A percentile compares a stretch with the other conserved stretches of the same genome.
Evolutionary conservation across 1,139 yeast genomes (phyloP).

Genomic region (Candida sp.): DNA sequence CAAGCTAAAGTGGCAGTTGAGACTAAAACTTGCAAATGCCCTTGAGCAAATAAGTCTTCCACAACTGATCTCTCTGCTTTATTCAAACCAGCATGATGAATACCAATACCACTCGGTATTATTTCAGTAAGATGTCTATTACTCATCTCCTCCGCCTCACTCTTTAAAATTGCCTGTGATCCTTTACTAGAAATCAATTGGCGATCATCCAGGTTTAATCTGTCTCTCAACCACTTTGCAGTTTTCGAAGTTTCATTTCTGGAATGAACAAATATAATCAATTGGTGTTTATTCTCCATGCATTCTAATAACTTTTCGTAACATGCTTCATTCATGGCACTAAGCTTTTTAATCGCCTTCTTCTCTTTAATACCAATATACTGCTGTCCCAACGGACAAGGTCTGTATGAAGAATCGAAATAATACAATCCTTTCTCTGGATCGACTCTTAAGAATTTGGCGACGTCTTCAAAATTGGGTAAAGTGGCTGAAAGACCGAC

Average conservation of each 20-base stretch:
- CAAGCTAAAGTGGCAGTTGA: slow-evolving; percentile 97
- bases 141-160: slow-evolving; percentile 57
- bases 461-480: slow-evolving; percentile 89
- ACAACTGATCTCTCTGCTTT: slow-evolving; percentile 71
- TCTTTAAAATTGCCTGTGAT: slow-evolving; percentile 56
- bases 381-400: slow-evolving; percentile 89
- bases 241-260: slow-evolving; percentile 88
- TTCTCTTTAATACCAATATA: slow-evolving; percentile 87
- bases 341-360: slow-evolving; percentile 72
- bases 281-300: slow-evolving; percentile 57
- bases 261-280: slow-evolving; percentile 90
- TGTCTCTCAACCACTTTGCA: slow-evolving; percentile 70
- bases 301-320: slow-evolving; percentile 77
- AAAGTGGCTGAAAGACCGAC: slow-evolving; percentile 93
- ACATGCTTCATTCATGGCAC: slow-evolving; percentile 90
- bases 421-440: slow-evolving; percentile 59
- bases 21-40: slow-evolving; percentile 76
- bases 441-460: slow-evolving; percentile 72
- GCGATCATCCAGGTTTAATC: slow-evolving; percentile 56
- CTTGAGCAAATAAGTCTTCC: slow-evolving; percentile 87
- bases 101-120: slow-evolving; percentile 74
- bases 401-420: slow-evolving; percentile 82
- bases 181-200: slow-evolving; percentile 54
- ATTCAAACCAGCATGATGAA: slow-evolving; percentile 92
- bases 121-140: slow-evolving; percentile 58